Evolutionary conservation across 1,139 yeast genomes (phyloP).

Genomic region (Yamadazyma blattariae): DNA sequence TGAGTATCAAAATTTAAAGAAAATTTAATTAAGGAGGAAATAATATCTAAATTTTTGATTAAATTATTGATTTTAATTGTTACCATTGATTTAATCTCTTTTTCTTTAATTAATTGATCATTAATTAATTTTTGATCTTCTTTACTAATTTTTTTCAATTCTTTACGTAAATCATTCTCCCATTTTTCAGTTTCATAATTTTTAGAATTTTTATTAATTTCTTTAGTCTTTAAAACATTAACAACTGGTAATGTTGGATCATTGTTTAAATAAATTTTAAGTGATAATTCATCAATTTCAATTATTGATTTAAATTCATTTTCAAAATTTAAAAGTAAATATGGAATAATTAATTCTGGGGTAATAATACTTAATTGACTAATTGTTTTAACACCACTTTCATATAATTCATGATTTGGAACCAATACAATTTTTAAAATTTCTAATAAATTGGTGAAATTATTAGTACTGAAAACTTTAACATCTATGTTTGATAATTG

Average conservation of each 20-base stretch:
- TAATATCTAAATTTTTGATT: conserved; percentile 49
- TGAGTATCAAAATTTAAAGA: conserved; percentile 65
- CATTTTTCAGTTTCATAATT: conserved; percentile 86
- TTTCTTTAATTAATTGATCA: conserved; percentile 62
- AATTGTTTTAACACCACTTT: conserved; percentile 55
- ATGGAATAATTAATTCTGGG: conserved; percentile 58
- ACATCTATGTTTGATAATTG: conserved; percentile 62
- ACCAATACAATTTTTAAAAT: conserved; percentile 3
- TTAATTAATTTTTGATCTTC: conserved; percentile 68
- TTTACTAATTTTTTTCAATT: conserved; percentile 68
- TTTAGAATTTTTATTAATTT: conserved; percentile 59
- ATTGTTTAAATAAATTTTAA: conserved; percentile 70
- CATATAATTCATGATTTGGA: conserved; percentile 17
- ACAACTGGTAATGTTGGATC: conserved; percentile 50
- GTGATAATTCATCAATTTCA: conserved; percentile 15
- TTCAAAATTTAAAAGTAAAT: conserved; percentile 27
- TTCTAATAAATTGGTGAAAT: conserved; percentile 37
- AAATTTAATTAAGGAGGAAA: conserved; percentile 50
- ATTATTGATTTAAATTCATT: conserved; percentile 5
- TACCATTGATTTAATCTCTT: conserved; percentile 49
- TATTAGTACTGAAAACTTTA: conserved; percentile 46
- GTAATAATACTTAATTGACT: conserved; percentile 70
- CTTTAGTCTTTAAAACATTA: conserved; percentile 51
- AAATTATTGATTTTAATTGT: conserved; percentile 33
- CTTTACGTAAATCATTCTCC: conserved; percentile 83